Percentiles rank a stretch among this genome's conserved stretches.
Conservation (phyloP, 495 filamentous ascomycete species). For the Annulohypoxylon nitens region DNA sequence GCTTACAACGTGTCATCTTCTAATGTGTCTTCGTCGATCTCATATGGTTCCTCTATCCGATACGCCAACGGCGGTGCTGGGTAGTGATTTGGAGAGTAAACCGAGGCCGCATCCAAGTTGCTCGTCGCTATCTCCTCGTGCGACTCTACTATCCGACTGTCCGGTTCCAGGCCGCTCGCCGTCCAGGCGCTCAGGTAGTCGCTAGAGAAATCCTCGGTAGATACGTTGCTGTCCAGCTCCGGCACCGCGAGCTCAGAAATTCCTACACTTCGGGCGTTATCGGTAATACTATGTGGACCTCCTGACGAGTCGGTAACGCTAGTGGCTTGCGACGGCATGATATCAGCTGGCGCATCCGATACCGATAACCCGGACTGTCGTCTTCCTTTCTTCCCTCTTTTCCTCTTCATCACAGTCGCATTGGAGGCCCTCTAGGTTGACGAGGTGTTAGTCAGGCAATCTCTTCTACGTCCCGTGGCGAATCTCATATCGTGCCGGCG, state of each 20-base stretch:
- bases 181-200: conserved; percentile 50
- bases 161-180: conserved; percentile 37
- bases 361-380: conserved; percentile 30
- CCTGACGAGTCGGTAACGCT: conserved; percentile 44
- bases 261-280: conserved; percentile 28
- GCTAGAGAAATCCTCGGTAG: conserved; percentile 51
- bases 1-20: conserved; percentile 64
- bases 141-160: conserved; percentile 36
- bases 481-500: conserved; percentile 26
- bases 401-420: conserved; percentile 42
- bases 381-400: conserved; percentile 30
- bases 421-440: conserved; percentile 4
- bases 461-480: conserved; percentile 10
- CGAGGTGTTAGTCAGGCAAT: conserved; percentile 20
- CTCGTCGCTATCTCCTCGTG: conserved; percentile 42
- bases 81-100: conserved; percentile 53
- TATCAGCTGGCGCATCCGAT: conserved; percentile 35
- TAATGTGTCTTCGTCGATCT: conserved; percentile 45
- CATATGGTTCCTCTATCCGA: conserved; percentile 45
- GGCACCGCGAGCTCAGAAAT: conserved; percentile 47
- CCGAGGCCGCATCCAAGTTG: conserved; percentile 44
- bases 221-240: conserved; percentile 49
- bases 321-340: conserved; percentile 48
- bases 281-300: conserved; percentile 38
- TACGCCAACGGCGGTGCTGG: conserved; percentile 48